Conservation (phyloP, 495 filamentous ascomycete species). For the Sporormia fimetaria region DNA sequence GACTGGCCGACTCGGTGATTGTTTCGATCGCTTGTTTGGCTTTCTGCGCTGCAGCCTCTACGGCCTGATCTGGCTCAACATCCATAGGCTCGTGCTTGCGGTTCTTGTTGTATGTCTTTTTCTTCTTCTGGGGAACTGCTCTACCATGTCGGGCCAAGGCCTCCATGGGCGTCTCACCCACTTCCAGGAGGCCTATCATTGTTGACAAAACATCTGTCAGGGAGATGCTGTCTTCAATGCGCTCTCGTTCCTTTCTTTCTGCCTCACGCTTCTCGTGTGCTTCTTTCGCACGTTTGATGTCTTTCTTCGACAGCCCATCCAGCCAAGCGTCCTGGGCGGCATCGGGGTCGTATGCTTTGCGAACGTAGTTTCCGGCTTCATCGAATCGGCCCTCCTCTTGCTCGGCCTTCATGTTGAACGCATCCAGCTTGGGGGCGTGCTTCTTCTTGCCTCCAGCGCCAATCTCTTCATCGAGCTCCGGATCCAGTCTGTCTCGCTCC, state of each 20-base stretch:
- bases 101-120: slow-evolving; percentile 46
- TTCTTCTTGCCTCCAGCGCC: slow-evolving; percentile 84
- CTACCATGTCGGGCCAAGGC: slow-evolving; percentile 73
- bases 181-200: slow-evolving; percentile 62
- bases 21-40: slow-evolving; percentile 63
- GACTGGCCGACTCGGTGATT: slow-evolving; percentile 82
- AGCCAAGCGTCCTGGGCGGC: slow-evolving; percentile 88
- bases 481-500: slow-evolving; percentile 51
- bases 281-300: slow-evolving; percentile 76
- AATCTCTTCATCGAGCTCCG: slow-evolving; percentile 72
- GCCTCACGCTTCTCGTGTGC: slow-evolving; percentile 79
- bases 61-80: slow-evolving; percentile 42
- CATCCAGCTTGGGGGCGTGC: slow-evolving; percentile 90
- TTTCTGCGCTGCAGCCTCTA: slow-evolving; percentile 55
- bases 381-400: slow-evolving; percentile 91
- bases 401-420: slow-evolving; percentile 86
- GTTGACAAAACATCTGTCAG: slow-evolving; percentile 61
- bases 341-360: slow-evolving; percentile 82
- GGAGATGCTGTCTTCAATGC: slow-evolving; percentile 59
- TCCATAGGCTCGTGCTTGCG: slow-evolving; percentile 60
- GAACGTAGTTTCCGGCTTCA: slow-evolving; percentile 75
- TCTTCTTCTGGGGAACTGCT: slow-evolving; percentile 51
- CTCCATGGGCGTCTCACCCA: slow-evolving; percentile 80
- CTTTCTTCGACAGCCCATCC: slow-evolving; percentile 82
- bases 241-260: slow-evolving; percentile 55